Base-by-base conservation (phyloP, 768 basidiomycete genomes). In the Kwoniella newhampshirensis region DNA sequence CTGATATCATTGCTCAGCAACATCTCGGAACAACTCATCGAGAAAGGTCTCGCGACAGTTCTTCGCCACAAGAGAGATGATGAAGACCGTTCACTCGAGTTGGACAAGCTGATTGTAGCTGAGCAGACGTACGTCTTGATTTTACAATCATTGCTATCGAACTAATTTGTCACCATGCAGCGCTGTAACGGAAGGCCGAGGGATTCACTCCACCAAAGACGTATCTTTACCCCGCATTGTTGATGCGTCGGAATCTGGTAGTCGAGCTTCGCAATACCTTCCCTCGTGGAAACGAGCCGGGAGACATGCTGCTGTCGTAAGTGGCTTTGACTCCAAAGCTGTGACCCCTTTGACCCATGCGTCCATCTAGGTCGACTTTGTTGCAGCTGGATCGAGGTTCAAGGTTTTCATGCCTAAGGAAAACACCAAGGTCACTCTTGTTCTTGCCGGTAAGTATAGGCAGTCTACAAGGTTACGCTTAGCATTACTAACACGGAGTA, bases 41-140 rank as follows among this genome's bases (percentile, higher is more conserved):
- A 97, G 71, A 91, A 91, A 69, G 94, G 96, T 44, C 79, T 94
- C 27, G 90, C 91, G 3, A 87, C 85, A 54, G 87, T 88, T 9
- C 85, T 98, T 25, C 86, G 94, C 43, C 94, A 99, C 77, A 88
- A 86, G 70, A 85, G 90, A 20, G 93, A 94, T 65, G 94, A 98
- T 70, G 94, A 98, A 76, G 89, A 93, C 67, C 84, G 93, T 44
- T 93, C 93, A n/a, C 82, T 87, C 5, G 94, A 97, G 71, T 91
- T 91, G 63, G 96, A 99, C 79, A 92, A 91, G 78, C 80, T 98
- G 41, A 91, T 97, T 82, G 85, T 86, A 26, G 96, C 92, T 7
- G 94, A 99, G 75, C 91, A 93, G 79, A 79, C 79, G 91, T 93
- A 67, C 77, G 88, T 81, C 3, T 20, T 6, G 42, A 30, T 30